phyloP scores from a whole-genome alignment of 1,284 basidiomycete species.

The Microbotryum intermedium region DNA sequence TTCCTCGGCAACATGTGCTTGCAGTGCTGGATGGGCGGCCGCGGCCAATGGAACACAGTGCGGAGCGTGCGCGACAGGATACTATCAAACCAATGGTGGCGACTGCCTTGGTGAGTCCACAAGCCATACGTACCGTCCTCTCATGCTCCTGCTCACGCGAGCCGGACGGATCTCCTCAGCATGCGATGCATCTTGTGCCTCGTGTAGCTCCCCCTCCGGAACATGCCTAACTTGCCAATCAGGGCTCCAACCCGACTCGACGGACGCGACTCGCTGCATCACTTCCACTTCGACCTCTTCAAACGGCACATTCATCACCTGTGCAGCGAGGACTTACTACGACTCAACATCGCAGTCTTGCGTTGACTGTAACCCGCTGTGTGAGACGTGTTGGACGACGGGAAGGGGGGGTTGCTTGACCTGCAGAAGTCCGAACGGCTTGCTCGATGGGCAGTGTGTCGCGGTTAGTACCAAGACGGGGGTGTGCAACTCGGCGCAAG shows the following conservation, averaged over 20 bases:
- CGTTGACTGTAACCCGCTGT: conserved; percentile 53
- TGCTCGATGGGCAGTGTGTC: conserved; percentile 48
- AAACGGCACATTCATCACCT: conserved; percentile 46
- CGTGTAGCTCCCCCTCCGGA: conserved; percentile 58
- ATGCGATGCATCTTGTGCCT: conserved; percentile 59
- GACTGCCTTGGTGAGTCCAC: conserved; percentile 56
- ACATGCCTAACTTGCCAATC: conserved; percentile 60
- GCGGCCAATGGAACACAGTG: conserved; percentile 51
- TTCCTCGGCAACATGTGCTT: conserved; percentile 52
- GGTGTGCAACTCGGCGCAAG: conserved; percentile 47
- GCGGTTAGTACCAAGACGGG: conserved; percentile 52
- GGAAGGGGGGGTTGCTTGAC: conserved; percentile 54
- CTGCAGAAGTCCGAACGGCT: conserved; percentile 31
- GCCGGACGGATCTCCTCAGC: conserved; percentile 40
- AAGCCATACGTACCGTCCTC: neutral
- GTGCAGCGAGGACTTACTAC: conserved; percentile 58
- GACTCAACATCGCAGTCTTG: conserved; percentile 48
- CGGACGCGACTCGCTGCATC: conserved; percentile 59
- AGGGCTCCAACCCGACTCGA: conserved; percentile 56
- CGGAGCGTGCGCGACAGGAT: conserved; percentile 60
- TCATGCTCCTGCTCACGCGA: neutral
- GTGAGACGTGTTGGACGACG: conserved; percentile 53
- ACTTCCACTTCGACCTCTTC: conserved; percentile 46
- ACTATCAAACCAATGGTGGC: conserved; percentile 58
- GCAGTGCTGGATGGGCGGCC: conserved; percentile 64